Conservation (phyloP, 148 eudicot species). For the Suaeda aralocaspica region DNA sequence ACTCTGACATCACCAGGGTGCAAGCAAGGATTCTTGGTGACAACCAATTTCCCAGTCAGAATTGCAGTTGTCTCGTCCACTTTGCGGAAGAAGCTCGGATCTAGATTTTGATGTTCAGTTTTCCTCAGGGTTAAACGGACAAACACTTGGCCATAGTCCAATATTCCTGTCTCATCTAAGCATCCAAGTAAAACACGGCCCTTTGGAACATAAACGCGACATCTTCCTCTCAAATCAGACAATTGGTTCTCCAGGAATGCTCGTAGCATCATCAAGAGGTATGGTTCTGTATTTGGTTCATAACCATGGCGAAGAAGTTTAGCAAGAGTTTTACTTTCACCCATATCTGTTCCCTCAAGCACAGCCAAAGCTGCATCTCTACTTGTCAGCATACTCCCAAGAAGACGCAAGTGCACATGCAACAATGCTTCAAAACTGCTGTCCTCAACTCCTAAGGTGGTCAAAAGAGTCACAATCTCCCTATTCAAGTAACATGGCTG, state of each 20-base stretch:
- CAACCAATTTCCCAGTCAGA: constrained; percentile 71
- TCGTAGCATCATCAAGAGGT: constrained; percentile 81
- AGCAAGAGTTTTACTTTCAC: constrained; percentile 49
- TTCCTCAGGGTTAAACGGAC: constrained; percentile 63
- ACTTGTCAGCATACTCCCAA: constrained; percentile 59
- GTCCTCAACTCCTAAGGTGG: constrained; percentile 83
- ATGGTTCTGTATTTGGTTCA: constrained; percentile 74
- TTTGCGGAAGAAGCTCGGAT: constrained; percentile 47
- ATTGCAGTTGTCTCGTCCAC: constrained; percentile 64
- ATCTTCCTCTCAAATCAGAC: constrained; percentile 66
- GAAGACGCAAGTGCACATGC: constrained; percentile 55
- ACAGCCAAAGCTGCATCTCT: constrained; percentile 57
- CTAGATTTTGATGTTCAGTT: constrained; percentile 44
- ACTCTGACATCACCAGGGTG: constrained; percentile 98
- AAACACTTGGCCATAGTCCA: constrained; percentile 85
- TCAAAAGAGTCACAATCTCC: constrained; percentile 73
- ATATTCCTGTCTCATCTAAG: constrained; percentile 76
- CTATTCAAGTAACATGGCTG: constrained; percentile 87
- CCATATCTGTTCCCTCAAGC: constrained; percentile 56
- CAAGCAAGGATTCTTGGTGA: constrained; percentile 96
- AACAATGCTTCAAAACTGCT: constrained; percentile 49
- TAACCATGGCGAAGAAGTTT: constrained; percentile 78
- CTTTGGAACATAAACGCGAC: constrained; percentile 76
- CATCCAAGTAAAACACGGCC: constrained; percentile 86
- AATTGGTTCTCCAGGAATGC: constrained; percentile 66